A percentile compares a stretch with the other conserved stretches of the same genome.
Evolutionary conservation across 2,329 filamentous ascomycete species (phyloP).

Genomic region (Diaporthe sp.): DNA sequence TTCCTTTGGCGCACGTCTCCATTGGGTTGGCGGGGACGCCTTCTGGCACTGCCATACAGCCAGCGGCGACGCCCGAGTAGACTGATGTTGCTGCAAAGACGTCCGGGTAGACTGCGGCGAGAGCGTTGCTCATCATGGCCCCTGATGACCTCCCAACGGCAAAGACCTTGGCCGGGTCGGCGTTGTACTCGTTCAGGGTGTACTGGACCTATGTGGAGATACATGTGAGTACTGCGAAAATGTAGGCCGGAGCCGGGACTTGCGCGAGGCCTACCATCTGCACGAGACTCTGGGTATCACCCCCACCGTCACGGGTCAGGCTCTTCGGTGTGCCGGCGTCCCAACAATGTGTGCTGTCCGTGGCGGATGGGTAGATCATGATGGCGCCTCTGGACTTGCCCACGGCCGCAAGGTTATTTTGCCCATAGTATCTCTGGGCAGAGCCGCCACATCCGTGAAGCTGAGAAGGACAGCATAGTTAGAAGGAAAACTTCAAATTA

Average conservation of each 20-base stretch:
- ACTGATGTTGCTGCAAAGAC: slow-evolving; percentile 43
- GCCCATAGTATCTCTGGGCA: neutral
- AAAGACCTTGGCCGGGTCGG: slow-evolving; percentile 56
- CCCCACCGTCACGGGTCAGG: neutral
- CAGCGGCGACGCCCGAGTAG: slow-evolving; percentile 44
- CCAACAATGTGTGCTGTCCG: slow-evolving; percentile 2
- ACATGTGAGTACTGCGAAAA: neutral
- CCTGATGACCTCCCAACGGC: slow-evolving; percentile 55
- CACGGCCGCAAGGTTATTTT: neutral
- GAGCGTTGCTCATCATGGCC: slow-evolving; percentile 51
- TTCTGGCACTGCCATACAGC: slow-evolving; percentile 34
- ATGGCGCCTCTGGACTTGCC: neutral
- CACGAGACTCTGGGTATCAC: neutral
- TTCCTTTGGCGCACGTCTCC: neutral
- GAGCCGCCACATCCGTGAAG: neutral
- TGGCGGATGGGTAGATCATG: slow-evolving; percentile 6
- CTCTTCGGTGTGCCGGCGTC: slow-evolving; percentile 29
- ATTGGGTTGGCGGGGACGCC: neutral
- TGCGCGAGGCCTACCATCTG: neutral
- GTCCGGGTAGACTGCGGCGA: slow-evolving; percentile 46
- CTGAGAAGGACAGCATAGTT: neutral
- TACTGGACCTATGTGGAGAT: neutral
- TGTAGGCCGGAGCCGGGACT: accelerated
- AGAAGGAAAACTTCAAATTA: too few species aligned
- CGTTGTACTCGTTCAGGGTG: slow-evolving; percentile 56